Conservation (phyloP, 2,329 filamentous ascomycete genomes). For the Emmonsia crescens region DNA sequence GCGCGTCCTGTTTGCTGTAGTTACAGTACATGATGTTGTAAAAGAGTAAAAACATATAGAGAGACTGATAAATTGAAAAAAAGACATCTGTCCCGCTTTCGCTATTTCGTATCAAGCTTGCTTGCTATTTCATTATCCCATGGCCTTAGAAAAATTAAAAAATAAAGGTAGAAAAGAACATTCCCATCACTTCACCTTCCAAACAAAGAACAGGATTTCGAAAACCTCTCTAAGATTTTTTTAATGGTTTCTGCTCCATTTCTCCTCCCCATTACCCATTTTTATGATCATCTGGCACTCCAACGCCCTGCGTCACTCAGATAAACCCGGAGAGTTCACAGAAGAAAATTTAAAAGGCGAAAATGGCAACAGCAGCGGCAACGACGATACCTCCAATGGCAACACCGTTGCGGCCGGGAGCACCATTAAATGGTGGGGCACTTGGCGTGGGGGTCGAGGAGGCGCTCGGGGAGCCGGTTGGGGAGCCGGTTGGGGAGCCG, state of each 20-base stretch:
- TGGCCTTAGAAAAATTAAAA: background rate
- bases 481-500: constrained; percentile 7
- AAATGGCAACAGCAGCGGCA: constrained; percentile 11
- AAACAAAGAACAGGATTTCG: background rate
- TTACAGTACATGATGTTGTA: background rate
- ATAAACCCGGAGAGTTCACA: background rate
- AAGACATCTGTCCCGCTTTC: background rate
- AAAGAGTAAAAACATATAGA: background rate
- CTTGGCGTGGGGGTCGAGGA: constrained; percentile 9
- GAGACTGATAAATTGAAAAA: background rate
- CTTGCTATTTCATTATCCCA: background rate
- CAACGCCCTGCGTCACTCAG: background rate
- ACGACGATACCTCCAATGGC: constrained; percentile 11
- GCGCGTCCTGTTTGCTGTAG: background rate
- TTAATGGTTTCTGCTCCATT: background rate
- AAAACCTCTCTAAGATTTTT: background rate
- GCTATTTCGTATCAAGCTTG: background rate
- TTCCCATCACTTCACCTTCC: background rate
- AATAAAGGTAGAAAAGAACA: background rate
- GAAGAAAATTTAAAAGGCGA: constrained; percentile 13
- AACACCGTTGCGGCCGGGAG: constrained; percentile 11
- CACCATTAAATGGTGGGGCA: constrained; percentile 7
- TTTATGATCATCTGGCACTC: background rate
- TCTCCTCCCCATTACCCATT: background rate
- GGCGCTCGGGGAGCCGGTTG: constrained; percentile 4